A percentile compares a stretch with the other conserved stretches of the same genome.
phyloP scores from a whole-genome alignment of 176 grass and related monocot species.

The Aechmea fasciata region DNA sequence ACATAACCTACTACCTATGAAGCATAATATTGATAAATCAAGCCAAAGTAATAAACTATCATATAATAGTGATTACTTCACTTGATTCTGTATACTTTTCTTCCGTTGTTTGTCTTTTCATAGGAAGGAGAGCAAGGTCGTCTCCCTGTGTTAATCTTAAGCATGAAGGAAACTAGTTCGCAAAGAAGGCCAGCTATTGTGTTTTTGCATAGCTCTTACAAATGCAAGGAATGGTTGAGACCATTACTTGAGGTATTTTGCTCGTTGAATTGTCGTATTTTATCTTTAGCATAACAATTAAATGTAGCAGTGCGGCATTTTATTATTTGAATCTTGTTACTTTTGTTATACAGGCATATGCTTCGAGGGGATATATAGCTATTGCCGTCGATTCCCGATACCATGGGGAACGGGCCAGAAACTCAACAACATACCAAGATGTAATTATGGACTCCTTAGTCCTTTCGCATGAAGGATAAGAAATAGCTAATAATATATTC shows the following conservation, averaged over 20 bases:
- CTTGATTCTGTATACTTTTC: too few relatives aligned
- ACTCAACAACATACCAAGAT: conserved; percentile 54
- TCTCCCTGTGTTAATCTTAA: conserved; percentile 71
- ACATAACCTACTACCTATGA: too few relatives aligned
- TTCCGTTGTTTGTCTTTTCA: neutral
- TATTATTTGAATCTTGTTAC: neutral
- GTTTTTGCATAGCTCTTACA: conserved; percentile 86
- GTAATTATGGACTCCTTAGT: conserved; percentile 23
- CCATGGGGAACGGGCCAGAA: conserved; percentile 81
- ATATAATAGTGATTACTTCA: too few relatives aligned
- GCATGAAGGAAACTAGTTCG: conserved; percentile 35
- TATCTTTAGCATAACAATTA: neutral
- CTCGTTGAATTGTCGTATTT: neutral
- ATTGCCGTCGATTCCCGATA: conserved; percentile 85
- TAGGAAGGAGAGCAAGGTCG: conserved; percentile 67
- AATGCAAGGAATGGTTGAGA: conserved; percentile 88
- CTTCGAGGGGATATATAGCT: conserved; percentile 71
- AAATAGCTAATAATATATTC: neutral
- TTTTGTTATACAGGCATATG: conserved; percentile 60
- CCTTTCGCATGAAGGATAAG: too few relatives aligned
- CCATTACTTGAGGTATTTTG: conserved; percentile 72
- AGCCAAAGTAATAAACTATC: too few relatives aligned
- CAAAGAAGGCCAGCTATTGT: conserved; percentile 69
- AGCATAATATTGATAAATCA: too few relatives aligned
- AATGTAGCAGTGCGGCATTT: neutral